Conservation (phyloP, 2,329 filamentous ascomycete genomes). For the Acarospora socialis region DNA sequence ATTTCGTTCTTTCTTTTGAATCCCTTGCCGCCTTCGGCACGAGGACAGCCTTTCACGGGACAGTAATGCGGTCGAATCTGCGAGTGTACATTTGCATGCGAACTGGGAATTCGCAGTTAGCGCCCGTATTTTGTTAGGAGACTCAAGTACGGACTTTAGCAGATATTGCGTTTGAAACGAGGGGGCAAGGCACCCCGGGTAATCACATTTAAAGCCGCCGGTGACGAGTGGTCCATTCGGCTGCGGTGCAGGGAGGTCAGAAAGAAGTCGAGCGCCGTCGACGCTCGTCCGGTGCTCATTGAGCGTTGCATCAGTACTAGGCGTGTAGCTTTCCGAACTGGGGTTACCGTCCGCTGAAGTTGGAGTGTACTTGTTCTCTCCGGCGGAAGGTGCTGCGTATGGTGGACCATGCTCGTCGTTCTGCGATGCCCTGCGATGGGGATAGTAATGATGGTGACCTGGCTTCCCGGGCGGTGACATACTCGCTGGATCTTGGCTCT, state of each 20-base stretch:
- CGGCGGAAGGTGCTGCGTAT: constrained; percentile 23
- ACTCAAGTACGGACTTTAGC: constrained; percentile 34
- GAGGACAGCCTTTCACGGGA: constrained; percentile 41
- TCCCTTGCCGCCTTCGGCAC: constrained; percentile 47
- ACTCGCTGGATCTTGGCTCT: constrained; percentile 8
- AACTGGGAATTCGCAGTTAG: constrained; percentile 21
- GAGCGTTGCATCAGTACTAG: constrained; percentile 9
- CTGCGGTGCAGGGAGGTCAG: constrained; percentile 9
- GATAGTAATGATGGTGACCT: constrained; percentile 4
- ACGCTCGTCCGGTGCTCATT: constrained; percentile 4
- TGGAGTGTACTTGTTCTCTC: no score
- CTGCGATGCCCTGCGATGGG: constrained; percentile 7
- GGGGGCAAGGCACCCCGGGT: constrained; percentile 40
- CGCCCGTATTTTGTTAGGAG: background rate
- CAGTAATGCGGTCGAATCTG: constrained; percentile 50
- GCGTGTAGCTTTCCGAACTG: constrained; percentile 9
- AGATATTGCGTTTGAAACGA: constrained; percentile 53
- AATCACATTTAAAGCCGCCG: constrained; percentile 37
- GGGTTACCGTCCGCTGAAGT: constrained; percentile 11
- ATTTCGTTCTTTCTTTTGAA: constrained; percentile 59
- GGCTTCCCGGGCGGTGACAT: constrained; percentile 15
- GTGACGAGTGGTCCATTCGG: background rate
- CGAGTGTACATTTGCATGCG: constrained; percentile 47
- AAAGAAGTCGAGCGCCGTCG: constrained; percentile 8
- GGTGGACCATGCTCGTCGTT: constrained; percentile 21